Evolutionary conservation across 2,329 filamentous ascomycete genomes (phyloP).

Genomic region (Balansia obtecta): DNA sequence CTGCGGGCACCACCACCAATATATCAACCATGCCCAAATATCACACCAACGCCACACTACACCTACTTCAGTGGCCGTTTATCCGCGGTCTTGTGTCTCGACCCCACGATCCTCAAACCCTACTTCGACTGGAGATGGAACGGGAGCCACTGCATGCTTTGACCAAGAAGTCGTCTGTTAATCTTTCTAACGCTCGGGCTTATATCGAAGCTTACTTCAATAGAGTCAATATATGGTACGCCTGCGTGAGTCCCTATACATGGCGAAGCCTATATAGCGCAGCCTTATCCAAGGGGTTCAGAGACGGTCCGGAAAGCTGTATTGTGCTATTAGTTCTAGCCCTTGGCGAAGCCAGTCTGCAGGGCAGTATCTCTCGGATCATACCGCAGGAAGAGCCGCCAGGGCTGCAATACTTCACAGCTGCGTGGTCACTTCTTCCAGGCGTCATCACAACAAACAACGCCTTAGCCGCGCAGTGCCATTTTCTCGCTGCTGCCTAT

Average conservation of each 20-base stretch:
- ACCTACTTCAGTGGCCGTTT: conserved; percentile 68
- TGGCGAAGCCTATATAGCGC: conserved; percentile 67
- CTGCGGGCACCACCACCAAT: conserved; percentile 43
- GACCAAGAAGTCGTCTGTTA: conserved; percentile 52
- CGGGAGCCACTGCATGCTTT: conserved; percentile 60
- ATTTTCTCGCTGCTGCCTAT: conserved; percentile 69
- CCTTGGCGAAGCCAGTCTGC: conserved; percentile 62
- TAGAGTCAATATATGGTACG: conserved; percentile 74
- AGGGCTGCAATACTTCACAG: conserved; percentile 67
- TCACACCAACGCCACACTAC: conserved; percentile 68
- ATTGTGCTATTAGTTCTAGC: conserved; percentile 69
- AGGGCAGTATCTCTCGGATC: conserved; percentile 64
- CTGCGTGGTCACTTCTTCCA: conserved; percentile 66
- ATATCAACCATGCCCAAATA: conserved; percentile 80
- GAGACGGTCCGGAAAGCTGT: conserved; percentile 70
- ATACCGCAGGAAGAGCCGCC: conserved; percentile 58
- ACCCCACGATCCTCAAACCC: conserved; percentile 69
- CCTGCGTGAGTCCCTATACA: conserved; percentile 70
- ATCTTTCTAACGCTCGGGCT: conserved; percentile 59
- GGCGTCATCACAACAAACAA: conserved; percentile 71
- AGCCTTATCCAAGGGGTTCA: conserved; percentile 63
- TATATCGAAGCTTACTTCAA: conserved; percentile 75
- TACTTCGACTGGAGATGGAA: conserved; percentile 70
- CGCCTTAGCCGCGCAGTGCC: conserved; percentile 67
- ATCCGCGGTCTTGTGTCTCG: conserved; percentile 66